Percentiles rank a stretch among this genome's conserved stretches.
These are phyloP conservation scores for Pseudogymnoascus sp. DNA, from an alignment of 2,329 filamentous ascomycete species.

Conservation along the genomic window DNA sequence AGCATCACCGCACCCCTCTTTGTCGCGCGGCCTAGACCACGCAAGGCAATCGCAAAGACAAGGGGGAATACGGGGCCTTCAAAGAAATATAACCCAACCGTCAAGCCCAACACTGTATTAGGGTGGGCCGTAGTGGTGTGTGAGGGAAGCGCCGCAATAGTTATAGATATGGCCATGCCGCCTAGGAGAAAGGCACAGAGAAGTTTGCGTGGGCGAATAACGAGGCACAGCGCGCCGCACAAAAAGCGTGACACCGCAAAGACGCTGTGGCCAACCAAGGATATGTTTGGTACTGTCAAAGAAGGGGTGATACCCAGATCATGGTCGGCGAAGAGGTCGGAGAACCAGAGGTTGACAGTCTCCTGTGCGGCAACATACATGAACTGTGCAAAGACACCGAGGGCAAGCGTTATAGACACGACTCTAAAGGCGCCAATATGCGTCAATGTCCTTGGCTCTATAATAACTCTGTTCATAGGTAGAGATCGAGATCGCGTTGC, in stretches of 20 bases:
- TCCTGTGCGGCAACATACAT: slow-evolving; percentile 72
- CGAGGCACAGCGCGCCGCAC: slow-evolving; percentile 67
- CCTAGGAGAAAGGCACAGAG: slow-evolving; percentile 57
- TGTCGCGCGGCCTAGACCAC: slow-evolving; percentile 67
- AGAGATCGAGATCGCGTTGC: slow-evolving; percentile 58
- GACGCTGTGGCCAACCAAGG: slow-evolving; percentile 34
- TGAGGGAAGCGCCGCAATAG: slow-evolving; percentile 42
- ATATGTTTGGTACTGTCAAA: slow-evolving; percentile 33
- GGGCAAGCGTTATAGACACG: slow-evolving; percentile 44
- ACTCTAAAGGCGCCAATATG: slow-evolving; percentile 50
- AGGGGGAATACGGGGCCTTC: slow-evolving; percentile 76
- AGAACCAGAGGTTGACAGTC: slow-evolving; percentile 54
- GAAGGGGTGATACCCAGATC: slow-evolving; percentile 31
- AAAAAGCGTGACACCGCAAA: slow-evolving; percentile 58
- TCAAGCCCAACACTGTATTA: slow-evolving; percentile 43
- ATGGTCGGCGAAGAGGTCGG: slow-evolving; percentile 33
- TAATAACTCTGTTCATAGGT: slow-evolving; percentile 62
- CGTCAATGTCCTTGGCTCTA: slow-evolving; percentile 61
- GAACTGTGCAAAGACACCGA: slow-evolving; percentile 72
- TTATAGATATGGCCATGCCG: slow-evolving; percentile 44
- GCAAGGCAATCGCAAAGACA: slow-evolving; percentile 68
- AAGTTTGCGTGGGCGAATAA: slow-evolving; percentile 51
- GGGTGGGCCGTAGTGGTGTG: slow-evolving; percentile 38
- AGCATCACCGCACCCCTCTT: slow-evolving; percentile 61
- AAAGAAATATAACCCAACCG: slow-evolving; percentile 65